Base-by-base conservation (phyloP, 1,139 yeast genomes). In the Blastobotrys raffinosifermentans region DNA sequence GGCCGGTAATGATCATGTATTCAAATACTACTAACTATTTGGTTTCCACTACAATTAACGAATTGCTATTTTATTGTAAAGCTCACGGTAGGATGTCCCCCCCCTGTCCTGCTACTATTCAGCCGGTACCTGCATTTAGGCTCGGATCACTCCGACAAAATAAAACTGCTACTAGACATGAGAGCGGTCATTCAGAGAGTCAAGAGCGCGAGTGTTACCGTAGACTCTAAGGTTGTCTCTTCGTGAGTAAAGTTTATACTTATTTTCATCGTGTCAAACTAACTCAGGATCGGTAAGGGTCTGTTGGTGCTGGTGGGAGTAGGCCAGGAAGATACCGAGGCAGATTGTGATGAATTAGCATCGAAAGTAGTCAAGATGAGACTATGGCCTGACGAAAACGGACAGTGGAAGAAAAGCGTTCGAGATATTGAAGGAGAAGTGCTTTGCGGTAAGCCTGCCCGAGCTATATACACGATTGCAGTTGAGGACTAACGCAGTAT, bases 181-280 rank as follows among this genome's bases (percentile, higher is more conserved):
- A 79, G 79, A 58, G 84, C 89, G 2, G 95, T 89, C 2, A 74
- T 89, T 26, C 98, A 89, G 54, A 76, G 83, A 52, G 96, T 87
- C 14, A 84, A 81, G 48, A 70, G 72, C 37, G 96, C 96, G 0
- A 80, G 94, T 0, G 97, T 89, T 1, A 73, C 84, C 0, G 97
- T 91, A 0, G 85, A 86, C 40, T 67, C 70, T 11, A 58, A 71
- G 36, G 66, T 82, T 0, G 73, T 87, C 0, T 85, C 96, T 1
- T 67, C 76, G 79, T 77, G 67, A 46, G 83, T 72, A 6, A 9
- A 8, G 2, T 9, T 2, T 9, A 11, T 3, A 10, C 16, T 14
- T 15, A 23, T 27, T 7, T 6, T 26, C 8, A 20, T 8, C n/a
- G 23, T n/a, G 8, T 8, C 8, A 8, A 20, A 8, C n/a, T 8